Evolutionary conservation across 371 early-diverging fungal species (phyloP).

Genomic region (Coemansia sp.): DNA sequence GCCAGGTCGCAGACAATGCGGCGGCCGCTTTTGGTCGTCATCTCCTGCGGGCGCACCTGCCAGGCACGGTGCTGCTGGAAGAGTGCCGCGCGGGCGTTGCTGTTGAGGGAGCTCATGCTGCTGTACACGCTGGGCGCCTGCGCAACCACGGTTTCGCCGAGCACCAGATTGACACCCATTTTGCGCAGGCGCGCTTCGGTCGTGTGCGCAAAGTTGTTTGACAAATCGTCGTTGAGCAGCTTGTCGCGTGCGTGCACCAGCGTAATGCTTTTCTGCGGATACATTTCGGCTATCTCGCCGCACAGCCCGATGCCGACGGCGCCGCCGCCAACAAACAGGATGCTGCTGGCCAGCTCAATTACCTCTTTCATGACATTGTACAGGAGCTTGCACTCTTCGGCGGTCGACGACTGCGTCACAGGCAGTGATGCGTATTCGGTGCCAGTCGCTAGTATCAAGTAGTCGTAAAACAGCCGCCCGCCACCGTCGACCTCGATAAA

Average conservation of each 20-base stretch:
- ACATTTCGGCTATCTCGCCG: slow-evolving; percentile 65
- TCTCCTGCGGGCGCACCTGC: slow-evolving; percentile 19
- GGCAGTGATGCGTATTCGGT: slow-evolving; percentile 53
- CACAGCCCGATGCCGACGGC: slow-evolving; percentile 63
- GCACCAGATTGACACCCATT: slow-evolving; percentile 33
- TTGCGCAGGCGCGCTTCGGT: slow-evolving; percentile 22
- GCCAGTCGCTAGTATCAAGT: slow-evolving; percentile 70
- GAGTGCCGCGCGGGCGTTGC: not conserved
- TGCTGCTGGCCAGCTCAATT: slow-evolving; percentile 46
- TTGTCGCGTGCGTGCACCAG: slow-evolving; percentile 54
- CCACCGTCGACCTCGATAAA: slow-evolving; percentile 52
- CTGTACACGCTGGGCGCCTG: slow-evolving; percentile 13
- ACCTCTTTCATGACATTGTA: slow-evolving; percentile 28
- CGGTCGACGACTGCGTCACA: slow-evolving; percentile 25
- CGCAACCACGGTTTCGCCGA: slow-evolving; percentile 21
- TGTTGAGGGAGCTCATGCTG: slow-evolving; percentile 14
- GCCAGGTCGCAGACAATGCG: slow-evolving; percentile 28
- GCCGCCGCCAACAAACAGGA: slow-evolving; percentile 60
- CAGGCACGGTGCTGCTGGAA: slow-evolving; percentile 9
- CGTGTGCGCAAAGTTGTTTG: slow-evolving; percentile 17
- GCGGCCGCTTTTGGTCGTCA: slow-evolving; percentile 17
- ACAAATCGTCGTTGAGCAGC: slow-evolving; percentile 34
- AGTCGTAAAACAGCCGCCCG: slow-evolving; percentile 60
- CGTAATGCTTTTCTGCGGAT: slow-evolving; percentile 63
- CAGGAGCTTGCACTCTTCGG: slow-evolving; percentile 16